A percentile compares a stretch with the other conserved stretches of the same genome.
Conservation (phyloP, 768 basidiomycete genomes). For the Phylloporus arenicola region DNA sequence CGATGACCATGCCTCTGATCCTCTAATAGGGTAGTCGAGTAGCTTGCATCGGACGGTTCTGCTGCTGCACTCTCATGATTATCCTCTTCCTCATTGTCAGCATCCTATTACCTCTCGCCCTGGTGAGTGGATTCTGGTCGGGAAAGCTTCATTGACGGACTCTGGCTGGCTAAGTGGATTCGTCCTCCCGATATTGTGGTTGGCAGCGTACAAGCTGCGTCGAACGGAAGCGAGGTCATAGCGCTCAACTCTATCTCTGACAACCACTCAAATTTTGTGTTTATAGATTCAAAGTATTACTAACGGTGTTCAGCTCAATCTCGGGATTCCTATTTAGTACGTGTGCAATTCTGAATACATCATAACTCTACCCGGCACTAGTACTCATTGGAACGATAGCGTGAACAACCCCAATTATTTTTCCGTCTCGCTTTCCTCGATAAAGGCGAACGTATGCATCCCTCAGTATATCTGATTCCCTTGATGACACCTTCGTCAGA, state of each 20-base stretch:
- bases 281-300: conserved; percentile 35
- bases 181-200: conserved; percentile 65
- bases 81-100: conserved; percentile 57
- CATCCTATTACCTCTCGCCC: conserved; percentile 58
- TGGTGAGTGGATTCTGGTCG: conserved; percentile 43
- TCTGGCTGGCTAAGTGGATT: conserved; percentile 51
- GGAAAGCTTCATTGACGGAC: conserved; percentile 2
- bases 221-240: conserved; percentile 43
- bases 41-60: conserved; percentile 62
- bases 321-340: conserved; percentile 64
- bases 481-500: conserved; percentile 33
- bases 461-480: not conserved
- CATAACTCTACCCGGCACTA: not conserved
- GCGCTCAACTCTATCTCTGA: not conserved
- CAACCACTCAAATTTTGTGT: conserved; percentile 17
- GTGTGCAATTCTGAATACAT: conserved; percentile 18
- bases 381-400: conserved; percentile 34
- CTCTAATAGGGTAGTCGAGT: conserved; percentile 50
- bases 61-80: conserved; percentile 70
- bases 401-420: conserved; percentile 83
- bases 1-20: not conserved
- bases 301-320: conserved; percentile 50
- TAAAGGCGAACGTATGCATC: conserved; percentile 51
- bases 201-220: conserved; percentile 40
- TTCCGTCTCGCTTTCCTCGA: conserved; percentile 55